Evolutionary conservation across 2,329 filamentous ascomycete species (phyloP), one percentile per base, ranked within the genome.

Genomic region (Sordariomycetes sp.): DNA sequence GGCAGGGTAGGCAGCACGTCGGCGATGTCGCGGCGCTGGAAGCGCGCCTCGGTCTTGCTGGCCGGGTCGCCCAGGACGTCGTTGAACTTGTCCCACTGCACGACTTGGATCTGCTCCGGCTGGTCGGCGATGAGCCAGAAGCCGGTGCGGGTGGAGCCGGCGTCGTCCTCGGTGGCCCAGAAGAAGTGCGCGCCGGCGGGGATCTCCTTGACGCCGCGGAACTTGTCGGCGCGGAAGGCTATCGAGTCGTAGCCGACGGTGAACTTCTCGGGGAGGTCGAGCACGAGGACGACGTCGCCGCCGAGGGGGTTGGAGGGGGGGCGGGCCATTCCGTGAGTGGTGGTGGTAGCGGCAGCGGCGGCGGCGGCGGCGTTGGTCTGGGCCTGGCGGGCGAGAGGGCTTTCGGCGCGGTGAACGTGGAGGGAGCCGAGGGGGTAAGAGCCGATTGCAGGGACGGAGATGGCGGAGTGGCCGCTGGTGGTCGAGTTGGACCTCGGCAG

Each of bases 181-280:
- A 85, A 71, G 60, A 86, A 79, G 65, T 86, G 83, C 16, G 77
- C 67, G 0, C 83, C 83, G 0, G 72, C 65, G 0, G 81, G 80
- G 28, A 86, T 71, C 58, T 81, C 73, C 24, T 75, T 76, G 59
- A 86, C 72, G 22, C 83, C 83, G 8, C 71, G 69, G 62, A 85
- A 80, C 24, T 74, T 68, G 48, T 68, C 70, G 5, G 73, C 73
- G 18, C 73, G 76, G 61, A 81, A 74, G 1, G 76, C 76, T 53
- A 77, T 66, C 2, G 74, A 70, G 63, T 84, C 81, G 62, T 78
- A 80, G 52, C 80, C 80, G 20, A 86, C 68, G 2, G 74, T 78
- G 59, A 79, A 79, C 43, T 72, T 68, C 1, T 73, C 67, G 1
- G 80, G 80, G 12, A 85, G 68, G 58, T 76, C 76, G 37, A 81